A percentile compares a stretch with the other conserved stretches of the same genome.
phyloP scores from a whole-genome alignment of 75 land plant genomes.

The Azolla pinnata region DNA sequence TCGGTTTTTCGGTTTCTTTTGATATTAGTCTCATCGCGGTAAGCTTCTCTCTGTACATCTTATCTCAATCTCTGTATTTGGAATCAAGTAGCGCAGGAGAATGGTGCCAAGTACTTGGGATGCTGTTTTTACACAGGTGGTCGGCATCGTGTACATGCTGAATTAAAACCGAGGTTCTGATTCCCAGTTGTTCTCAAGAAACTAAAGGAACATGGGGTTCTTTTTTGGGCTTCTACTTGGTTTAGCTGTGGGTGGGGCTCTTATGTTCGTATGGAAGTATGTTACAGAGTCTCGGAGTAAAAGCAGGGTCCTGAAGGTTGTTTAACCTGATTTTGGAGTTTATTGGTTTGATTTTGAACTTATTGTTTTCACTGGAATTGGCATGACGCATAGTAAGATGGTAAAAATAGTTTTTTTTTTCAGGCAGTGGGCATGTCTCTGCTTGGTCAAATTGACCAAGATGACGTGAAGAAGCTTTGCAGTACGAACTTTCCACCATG shows the following conservation, averaged over 20 bases:
- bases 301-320: slow-evolving; percentile 7
- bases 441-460: slow-evolving; percentile 46
- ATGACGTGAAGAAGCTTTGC: slow-evolving; percentile 67
- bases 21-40: no score
- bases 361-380: neutral
- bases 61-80: no score
- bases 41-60: no score
- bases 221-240: slow-evolving; percentile 7
- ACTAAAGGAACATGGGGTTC: slow-evolving; percentile 6
- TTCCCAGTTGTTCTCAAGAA: no score
- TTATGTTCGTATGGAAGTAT: slow-evolving; percentile 6
- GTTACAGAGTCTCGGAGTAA: slow-evolving; percentile 3
- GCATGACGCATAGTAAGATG: neutral
- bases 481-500: slow-evolving; percentile 66
- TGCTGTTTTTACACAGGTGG: no score
- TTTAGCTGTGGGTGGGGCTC: neutral
- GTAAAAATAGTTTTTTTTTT: neutral
- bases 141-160: no score
- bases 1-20: no score
- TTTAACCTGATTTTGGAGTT: neutral
- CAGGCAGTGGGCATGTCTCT: slow-evolving; percentile 61
- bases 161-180: no score
- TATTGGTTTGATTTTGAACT: neutral
- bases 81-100: no score
- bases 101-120: no score